A percentile compares a stretch with the other conserved stretches of the same genome.
Conservation (phyloP, 106 monocot species). For the Dendrobium nobile region DNA sequence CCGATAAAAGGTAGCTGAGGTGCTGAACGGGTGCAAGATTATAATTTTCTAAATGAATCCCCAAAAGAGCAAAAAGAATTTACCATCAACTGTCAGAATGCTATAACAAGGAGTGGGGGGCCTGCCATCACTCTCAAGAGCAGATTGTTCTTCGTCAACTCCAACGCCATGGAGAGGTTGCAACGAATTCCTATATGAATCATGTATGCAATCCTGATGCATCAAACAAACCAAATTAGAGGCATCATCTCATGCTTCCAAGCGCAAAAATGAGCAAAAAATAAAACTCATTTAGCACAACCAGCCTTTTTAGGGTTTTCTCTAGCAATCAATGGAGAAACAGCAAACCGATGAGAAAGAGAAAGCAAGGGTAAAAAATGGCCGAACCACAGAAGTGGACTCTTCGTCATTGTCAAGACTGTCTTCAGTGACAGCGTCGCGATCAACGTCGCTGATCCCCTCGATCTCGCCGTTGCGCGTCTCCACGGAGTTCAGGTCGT, state of each 20-base stretch:
- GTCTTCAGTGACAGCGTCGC: slow-evolving; percentile 65
- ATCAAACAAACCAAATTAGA: slow-evolving; percentile 9
- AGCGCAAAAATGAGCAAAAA: not conserved
- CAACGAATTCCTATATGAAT: slow-evolving; percentile 66
- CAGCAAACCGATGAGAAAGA: not conserved
- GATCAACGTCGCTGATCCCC: slow-evolving; percentile 73
- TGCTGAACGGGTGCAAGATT: too few relatives aligned
- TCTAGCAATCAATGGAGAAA: not conserved
- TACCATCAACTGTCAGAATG: slow-evolving; percentile 57
- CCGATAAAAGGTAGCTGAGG: not conserved
- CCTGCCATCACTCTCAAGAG: slow-evolving; percentile 46
- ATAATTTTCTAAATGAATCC: not conserved
- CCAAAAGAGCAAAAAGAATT: not conserved
- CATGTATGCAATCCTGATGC: slow-evolving; percentile 67
- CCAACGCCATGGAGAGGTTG: slow-evolving; percentile 49
- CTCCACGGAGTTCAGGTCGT: slow-evolving; percentile 74
- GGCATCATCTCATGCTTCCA: not conserved
- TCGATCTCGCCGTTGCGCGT: slow-evolving; percentile 48
- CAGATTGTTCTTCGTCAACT: slow-evolving; percentile 54
- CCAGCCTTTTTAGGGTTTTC: not conserved
- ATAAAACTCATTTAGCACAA: not conserved
- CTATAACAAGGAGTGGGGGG: slow-evolving; percentile 45
- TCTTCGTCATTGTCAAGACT: slow-evolving; percentile 76
- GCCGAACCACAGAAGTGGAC: slow-evolving; percentile 58
- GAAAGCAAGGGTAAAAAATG: not conserved